Conservation (phyloP, 805 yeast species). For the Wickerhamiella galacta region DNA sequence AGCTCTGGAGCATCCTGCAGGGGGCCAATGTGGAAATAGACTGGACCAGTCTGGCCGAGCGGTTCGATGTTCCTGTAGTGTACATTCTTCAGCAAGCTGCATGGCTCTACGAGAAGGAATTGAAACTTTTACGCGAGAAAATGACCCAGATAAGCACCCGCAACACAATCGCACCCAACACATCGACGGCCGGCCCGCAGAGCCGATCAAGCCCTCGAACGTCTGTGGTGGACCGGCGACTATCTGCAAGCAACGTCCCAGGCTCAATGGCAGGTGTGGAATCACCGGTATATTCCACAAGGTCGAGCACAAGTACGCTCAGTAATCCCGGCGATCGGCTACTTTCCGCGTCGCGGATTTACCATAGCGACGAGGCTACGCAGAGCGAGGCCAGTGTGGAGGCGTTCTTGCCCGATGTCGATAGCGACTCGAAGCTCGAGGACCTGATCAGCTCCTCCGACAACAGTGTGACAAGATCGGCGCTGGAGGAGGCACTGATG, state of each 20-base stretch:
- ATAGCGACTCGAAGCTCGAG: neutral
- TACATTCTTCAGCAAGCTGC: constrained; percentile 27
- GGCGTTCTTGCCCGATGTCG: neutral
- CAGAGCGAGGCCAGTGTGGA: neutral
- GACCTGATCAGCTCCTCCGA: constrained; percentile 5
- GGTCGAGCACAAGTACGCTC: neutral
- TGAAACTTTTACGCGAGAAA: constrained; percentile 20
- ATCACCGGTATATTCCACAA: neutral
- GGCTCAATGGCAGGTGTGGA: neutral
- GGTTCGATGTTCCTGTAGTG: constrained; percentile 23
- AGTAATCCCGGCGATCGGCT: neutral
- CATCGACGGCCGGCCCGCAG: neutral
- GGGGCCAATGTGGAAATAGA: constrained; percentile 20
- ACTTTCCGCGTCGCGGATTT: neutral
- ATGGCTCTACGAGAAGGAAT: constrained; percentile 27
- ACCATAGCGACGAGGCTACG: neutral
- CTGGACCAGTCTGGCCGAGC: constrained; percentile 22
- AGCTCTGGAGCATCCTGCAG: constrained; percentile 22
- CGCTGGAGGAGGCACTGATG: constrained; percentile 18
- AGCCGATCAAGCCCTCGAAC: neutral
- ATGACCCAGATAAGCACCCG: constrained; percentile 15
- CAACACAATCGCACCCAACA: neutral
- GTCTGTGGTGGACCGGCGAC: neutral
- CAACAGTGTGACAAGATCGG: constrained; percentile 17
- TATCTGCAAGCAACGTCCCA: neutral